These are phyloP conservation scores for Penicillium parvum DNA, from an alignment of 495 filamentous ascomycete species.

Conservation along the genomic window DNA sequence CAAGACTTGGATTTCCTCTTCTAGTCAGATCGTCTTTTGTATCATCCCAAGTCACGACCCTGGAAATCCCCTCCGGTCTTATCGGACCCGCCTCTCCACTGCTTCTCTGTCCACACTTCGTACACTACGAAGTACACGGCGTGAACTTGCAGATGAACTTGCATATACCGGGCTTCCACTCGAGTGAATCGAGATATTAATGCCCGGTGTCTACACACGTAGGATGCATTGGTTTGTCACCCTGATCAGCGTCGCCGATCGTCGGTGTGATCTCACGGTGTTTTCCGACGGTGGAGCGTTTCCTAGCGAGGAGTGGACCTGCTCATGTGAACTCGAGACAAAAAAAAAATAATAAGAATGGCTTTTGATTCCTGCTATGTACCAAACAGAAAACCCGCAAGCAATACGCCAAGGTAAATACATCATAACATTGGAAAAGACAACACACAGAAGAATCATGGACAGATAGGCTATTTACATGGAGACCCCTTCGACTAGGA, in stretches of 20 bases:
- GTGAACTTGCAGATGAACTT: no score
- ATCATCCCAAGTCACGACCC: no score
- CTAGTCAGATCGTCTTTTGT: no score
- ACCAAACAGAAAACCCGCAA: not conserved
- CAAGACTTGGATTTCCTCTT: not conserved
- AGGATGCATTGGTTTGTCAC: not conserved
- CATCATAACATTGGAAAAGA: slow-evolving; percentile 7
- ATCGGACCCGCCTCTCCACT: no score
- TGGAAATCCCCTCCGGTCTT: no score
- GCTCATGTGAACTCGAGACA: not conserved
- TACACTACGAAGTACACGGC: no score
- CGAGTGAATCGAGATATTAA: no score
- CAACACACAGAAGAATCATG: not conserved
- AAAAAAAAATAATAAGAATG: not conserved
- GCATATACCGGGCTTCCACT: no score
- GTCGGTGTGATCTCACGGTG: not conserved
- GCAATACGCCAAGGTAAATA: slow-evolving; percentile 5
- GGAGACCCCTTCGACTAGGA: not conserved
- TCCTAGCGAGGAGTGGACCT: no score
- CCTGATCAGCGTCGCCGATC: not conserved
- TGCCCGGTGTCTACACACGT: no score
- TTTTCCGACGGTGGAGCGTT: not conserved
- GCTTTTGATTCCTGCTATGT: slow-evolving; percentile 8
- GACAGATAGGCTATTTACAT: slow-evolving; percentile 2
- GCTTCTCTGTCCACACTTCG: no score